phyloP scores from a whole-genome alignment of 345 rosid species.

The Citrus hindsii region DNA sequence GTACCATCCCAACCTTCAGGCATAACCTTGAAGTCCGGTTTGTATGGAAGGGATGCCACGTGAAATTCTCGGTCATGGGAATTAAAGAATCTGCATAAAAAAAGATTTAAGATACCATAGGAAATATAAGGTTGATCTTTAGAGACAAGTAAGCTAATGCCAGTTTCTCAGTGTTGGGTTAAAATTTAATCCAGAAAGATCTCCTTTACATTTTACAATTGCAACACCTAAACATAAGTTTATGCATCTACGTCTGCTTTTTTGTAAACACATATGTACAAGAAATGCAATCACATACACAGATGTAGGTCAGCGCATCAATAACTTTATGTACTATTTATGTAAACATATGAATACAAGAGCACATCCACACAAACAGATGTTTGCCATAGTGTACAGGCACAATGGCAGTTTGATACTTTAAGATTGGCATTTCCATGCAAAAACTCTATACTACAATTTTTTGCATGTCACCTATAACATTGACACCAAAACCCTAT shows the following conservation, averaged over 20 bases:
- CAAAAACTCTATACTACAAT: background rate
- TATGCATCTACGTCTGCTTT: too few relatives aligned
- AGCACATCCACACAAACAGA: background rate
- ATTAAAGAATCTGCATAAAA: conserved; percentile 57
- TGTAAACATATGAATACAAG: background rate
- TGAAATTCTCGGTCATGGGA: conserved; percentile 95
- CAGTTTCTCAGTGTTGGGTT: too few relatives aligned
- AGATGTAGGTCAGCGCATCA: too few relatives aligned
- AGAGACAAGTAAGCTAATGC: background rate
- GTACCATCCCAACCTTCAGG: conserved; percentile 99
- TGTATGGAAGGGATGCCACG: conserved; percentile 89
- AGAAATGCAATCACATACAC: too few relatives aligned
- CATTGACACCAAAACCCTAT: background rate
- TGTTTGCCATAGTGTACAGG: background rate
- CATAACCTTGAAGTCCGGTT: conserved; percentile 96
- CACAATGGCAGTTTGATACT: background rate
- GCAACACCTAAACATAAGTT: background rate
- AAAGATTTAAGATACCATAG: background rate
- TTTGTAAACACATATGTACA: too few relatives aligned
- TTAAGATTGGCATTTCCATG: background rate
- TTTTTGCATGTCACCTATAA: background rate
- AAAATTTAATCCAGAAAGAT: too few relatives aligned
- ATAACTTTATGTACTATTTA: background rate
- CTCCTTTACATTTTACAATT: background rate
- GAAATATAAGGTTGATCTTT: background rate